Percentiles rank a stretch among this genome's conserved stretches.
These are phyloP conservation scores for Lasiosphaeria hispida DNA, from an alignment of 495 filamentous ascomycete genomes.

Conservation along the genomic window DNA sequence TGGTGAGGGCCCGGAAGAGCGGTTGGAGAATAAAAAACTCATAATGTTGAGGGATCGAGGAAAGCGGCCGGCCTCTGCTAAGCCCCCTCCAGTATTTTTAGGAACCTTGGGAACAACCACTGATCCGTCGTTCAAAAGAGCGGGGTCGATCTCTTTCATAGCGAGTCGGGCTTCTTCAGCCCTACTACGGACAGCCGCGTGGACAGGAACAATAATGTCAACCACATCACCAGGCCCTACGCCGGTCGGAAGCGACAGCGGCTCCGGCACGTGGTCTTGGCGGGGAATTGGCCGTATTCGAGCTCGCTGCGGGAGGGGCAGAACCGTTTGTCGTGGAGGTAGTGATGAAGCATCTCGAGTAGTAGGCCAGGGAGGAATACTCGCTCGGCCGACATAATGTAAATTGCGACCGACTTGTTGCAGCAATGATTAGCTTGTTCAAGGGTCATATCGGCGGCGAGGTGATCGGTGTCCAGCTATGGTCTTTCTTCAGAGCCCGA, in stretches of 20 bases:
- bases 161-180: slow-evolving; percentile 5
- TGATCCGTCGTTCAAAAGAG: background rate
- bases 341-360: slow-evolving; percentile 8
- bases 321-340: slow-evolving; percentile 10
- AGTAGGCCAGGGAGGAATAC: slow-evolving; percentile 1
- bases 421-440: slow-evolving; percentile 4
- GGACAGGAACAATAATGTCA: slow-evolving; percentile 3
- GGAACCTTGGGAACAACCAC: background rate
- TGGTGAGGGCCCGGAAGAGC: slow-evolving; percentile 10
- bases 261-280: background rate
- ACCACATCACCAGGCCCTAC: slow-evolving; percentile 6
- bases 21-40: slow-evolving; percentile 10
- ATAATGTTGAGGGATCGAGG: background rate
- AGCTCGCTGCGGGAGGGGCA: slow-evolving; percentile 7
- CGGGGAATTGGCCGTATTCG: slow-evolving; percentile 12
- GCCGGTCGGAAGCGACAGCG: background rate
- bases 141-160: background rate
- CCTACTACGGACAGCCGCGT: slow-evolving; percentile 2
- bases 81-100: background rate
- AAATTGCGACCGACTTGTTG: slow-evolving; percentile 9
- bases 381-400: background rate
- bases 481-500: too few species aligned
- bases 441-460: slow-evolving; percentile 1
- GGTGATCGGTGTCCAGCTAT: too few species aligned
- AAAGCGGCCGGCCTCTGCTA: background rate